Base-by-base conservation (phyloP, 225 moss, liverwort and hornwort species). In the Marchantia polymorpha region DNA sequence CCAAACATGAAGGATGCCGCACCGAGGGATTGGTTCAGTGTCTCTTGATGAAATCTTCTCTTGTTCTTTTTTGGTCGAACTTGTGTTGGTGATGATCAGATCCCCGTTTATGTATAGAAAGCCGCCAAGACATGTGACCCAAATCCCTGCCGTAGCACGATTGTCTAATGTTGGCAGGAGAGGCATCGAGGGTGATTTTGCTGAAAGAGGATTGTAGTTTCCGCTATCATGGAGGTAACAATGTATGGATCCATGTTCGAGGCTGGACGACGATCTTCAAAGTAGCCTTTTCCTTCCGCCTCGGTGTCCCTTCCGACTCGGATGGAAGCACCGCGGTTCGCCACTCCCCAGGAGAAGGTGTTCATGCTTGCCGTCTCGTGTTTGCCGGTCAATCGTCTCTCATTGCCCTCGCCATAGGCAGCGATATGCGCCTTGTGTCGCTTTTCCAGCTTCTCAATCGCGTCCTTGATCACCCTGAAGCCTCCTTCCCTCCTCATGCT, bases 181-280 rank as follows among this genome's bases (percentile, higher is more conserved):
- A 72, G 72, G 52, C 72, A 72, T 8, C 72, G 72, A 52, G 72
- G 72, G 72, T 72, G 72, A 46, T 22, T 7, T 10, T 52, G 50
- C 48, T 72, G 72, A 46, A 19, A 72, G 1, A 72, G 72, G 25
- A 72, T 72, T 23, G 90, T 92, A 63, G 91, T 92, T 83, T 86
- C 90, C 0, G 91, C 91, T 39, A 92, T 86, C 91, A 92, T 90
- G 81, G 88, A 88, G 20, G 70, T 72, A 79, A 92, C 91, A 19
- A 91, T 80, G 29, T 91, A 91, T 0, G 91, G 91, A 51, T 91
- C 91, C 91, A 91, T 91, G 84, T 92, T 92, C 73, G 91, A 92
- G 0, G 91, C 86, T 2, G 91, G 91, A 29, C 91, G 85, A 11
- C 91, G 87, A 78, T 92, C 91, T 75, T 92, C 91, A 69, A 92